These are phyloP conservation scores for Pseudogymnoascus sp. DNA, from an alignment of 2,329 filamentous ascomycete species.

Conservation along the genomic window DNA sequence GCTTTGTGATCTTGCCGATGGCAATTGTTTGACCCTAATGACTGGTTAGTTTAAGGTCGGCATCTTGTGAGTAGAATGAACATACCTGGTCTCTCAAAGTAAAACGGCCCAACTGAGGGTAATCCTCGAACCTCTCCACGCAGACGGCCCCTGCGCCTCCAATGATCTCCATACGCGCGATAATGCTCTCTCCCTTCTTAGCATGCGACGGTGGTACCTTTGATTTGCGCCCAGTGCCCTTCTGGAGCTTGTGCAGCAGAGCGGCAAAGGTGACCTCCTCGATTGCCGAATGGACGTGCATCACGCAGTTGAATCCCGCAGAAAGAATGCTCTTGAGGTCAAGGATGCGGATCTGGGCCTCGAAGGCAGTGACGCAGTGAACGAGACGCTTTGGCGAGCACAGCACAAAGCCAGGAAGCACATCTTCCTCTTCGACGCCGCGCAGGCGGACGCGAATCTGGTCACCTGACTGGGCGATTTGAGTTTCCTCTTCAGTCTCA, in stretches of 20 bases:
- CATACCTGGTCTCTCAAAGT: conserved; percentile 79
- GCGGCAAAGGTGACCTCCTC: conserved; percentile 92
- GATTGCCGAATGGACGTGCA: conserved; percentile 95
- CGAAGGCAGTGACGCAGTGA: conserved; percentile 82
- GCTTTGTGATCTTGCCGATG: conserved; percentile 97
- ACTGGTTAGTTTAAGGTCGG: conserved; percentile 16
- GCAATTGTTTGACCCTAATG: conserved; percentile 93
- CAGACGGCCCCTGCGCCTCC: conserved; percentile 83
- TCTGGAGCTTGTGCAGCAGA: conserved; percentile 89
- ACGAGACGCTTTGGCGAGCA: conserved; percentile 92
- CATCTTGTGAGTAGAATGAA: conserved; percentile 24
- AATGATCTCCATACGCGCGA: conserved; percentile 82
- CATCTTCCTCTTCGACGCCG: conserved; percentile 95
- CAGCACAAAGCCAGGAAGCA: conserved; percentile 89
- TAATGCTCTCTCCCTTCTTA: conserved; percentile 74
- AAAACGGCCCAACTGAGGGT: conserved; percentile 87
- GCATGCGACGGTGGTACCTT: conserved; percentile 91
- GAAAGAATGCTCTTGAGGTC: conserved; percentile 92
- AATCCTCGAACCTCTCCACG: conserved; percentile 91
- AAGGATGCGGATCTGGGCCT: conserved; percentile 92
- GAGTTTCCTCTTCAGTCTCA: conserved; percentile 90
- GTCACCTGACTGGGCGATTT: conserved; percentile 79
- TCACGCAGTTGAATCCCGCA: conserved; percentile 93
- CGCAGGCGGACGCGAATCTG: conserved; percentile 88
- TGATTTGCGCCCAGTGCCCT: conserved; percentile 87